Base-by-base conservation (phyloP, 176 grass and related monocot species). In the Metroxylon sagu region DNA sequence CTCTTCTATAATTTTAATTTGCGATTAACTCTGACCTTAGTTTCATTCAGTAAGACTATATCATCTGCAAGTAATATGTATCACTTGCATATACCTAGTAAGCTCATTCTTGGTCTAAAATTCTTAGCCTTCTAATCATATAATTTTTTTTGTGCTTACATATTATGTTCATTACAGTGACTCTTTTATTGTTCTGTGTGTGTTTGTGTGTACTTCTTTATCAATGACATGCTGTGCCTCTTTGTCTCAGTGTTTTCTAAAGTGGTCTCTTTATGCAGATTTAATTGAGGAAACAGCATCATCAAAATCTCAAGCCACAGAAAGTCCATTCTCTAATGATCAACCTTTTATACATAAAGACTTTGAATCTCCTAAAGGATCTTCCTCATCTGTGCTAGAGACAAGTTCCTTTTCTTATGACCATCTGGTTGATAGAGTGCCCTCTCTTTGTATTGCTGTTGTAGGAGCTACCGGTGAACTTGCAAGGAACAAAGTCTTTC, bases 391-490 rank as follows among this genome's bases (percentile, higher is more conserved):
- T 65, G 16, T 67, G 49, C 26, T 25, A 52, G 25, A 75, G 25
- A 78, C 73, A 69, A 39, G 25, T 16, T 29, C 63, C 67, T 6
- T 64, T 75, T 6, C 19, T 30, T 52, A 71, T 50, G 21, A 39
- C 49, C 48, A 59, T 26, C 71, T 48, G 50, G 55, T 54, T 51
- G 39, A 71, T 28, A 71, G 18, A 29, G 19, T 31, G 19, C 69
- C 79, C 48, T 74, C 85, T 85, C 86, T 96, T 69, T 90, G 86
- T 66, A 90, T 96, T 57, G 83, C 91, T 76, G 91, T 96, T 53
- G 72, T 87, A 67, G 91, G 91, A 77, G 86, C 86, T 48, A 96
- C 91, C 3, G 91, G 91, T 53, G 91, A 96, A 66, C 75, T 96
- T 68, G 83, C 91, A 25, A 87, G 77, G 75, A 90, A 4, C 69